phyloP scores from a whole-genome alignment of 441 rosid species.

The Erysimum cheiri region DNA sequence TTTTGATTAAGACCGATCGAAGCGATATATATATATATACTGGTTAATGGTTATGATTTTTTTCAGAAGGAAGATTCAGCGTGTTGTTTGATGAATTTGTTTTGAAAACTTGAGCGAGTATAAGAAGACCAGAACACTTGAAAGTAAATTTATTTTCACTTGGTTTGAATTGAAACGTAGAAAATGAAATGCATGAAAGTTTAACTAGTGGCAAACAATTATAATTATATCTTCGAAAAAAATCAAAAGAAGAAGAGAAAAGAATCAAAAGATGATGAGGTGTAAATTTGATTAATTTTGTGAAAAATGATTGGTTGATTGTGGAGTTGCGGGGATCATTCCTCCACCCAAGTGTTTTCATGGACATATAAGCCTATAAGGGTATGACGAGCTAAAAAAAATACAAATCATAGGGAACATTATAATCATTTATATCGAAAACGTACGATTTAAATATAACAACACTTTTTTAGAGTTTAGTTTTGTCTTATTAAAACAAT shows the following conservation, averaged over 20 bases:
- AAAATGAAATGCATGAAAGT: not conserved
- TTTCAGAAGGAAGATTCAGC: not conserved
- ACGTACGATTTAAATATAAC: conserved; percentile 8
- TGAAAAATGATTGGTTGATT: conserved; percentile 28
- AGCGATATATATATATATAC: too few species aligned
- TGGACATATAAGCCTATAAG: conserved; percentile 38
- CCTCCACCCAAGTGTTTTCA: conserved; percentile 29
- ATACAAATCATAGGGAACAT: conserved; percentile 33
- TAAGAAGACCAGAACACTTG: not conserved
- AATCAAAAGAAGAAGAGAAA: conserved; percentile 5
- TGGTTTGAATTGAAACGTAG: not conserved
- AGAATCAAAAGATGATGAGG: not conserved
- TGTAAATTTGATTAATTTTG: conserved; percentile 3
- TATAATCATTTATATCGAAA: conserved; percentile 15
- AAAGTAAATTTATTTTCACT: not conserved
- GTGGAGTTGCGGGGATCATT: conserved; percentile 25
- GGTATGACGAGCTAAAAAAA: conserved; percentile 25
- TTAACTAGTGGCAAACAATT: conserved; percentile 5
- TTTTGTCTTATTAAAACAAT: conserved; percentile 33
- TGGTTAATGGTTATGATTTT: conserved; percentile 1
- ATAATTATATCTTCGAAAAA: conserved; percentile 10
- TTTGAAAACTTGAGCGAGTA: not conserved
- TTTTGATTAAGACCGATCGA: too few species aligned
- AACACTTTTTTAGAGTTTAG: conserved; percentile 4
- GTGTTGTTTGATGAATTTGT: not conserved